Conservation (phyloP, 129 eudicot species). For the Mikania micrantha region DNA sequence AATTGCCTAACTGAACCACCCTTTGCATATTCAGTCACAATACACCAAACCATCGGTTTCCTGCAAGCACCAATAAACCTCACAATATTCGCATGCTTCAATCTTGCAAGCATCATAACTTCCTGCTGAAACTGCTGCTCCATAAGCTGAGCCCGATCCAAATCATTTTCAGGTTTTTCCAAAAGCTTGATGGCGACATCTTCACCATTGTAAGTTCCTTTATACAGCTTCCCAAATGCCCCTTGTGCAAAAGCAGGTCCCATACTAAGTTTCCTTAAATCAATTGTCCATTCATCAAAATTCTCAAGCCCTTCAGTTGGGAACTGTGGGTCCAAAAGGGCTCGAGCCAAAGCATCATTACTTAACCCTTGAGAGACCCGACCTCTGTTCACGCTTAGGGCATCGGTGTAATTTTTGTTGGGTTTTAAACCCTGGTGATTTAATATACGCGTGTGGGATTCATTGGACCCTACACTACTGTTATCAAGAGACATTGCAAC, state of each 20-base stretch:
- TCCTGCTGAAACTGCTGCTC: slow-evolving; percentile 99
- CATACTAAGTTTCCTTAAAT: slow-evolving; percentile 72
- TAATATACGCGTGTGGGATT: slow-evolving; percentile 80
- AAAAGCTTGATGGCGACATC: slow-evolving; percentile 90
- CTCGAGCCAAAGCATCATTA: slow-evolving; percentile 80
- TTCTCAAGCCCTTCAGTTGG: slow-evolving; percentile 74
- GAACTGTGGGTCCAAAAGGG: slow-evolving; percentile 55
- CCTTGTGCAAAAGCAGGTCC: slow-evolving; percentile 95
- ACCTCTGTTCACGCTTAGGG: slow-evolving; percentile 60
- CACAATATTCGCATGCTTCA: slow-evolving; percentile 89
- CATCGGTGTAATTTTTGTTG: slow-evolving; percentile 56
- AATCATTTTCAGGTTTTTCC: slow-evolving; percentile 88
- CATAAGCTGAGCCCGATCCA: slow-evolving; percentile 83
- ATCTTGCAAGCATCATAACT: slow-evolving; percentile 88
- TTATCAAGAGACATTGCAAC: slow-evolving; percentile 94
- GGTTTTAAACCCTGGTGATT: slow-evolving; percentile 81
- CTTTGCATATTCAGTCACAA: slow-evolving; percentile 92
- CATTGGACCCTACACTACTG: slow-evolving; percentile 87
- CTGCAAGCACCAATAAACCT: slow-evolving; percentile 96
- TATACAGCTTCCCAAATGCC: slow-evolving; percentile 86
- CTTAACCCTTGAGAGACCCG: slow-evolving; percentile 65
- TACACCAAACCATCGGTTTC: slow-evolving; percentile 98
- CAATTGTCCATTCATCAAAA: slow-evolving; percentile 87
- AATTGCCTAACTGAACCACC: slow-evolving; percentile 98
- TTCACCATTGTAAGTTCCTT: slow-evolving; percentile 75